Base-by-base conservation (phyloP, 345 rosid species). In the Salix suchowensis region DNA sequence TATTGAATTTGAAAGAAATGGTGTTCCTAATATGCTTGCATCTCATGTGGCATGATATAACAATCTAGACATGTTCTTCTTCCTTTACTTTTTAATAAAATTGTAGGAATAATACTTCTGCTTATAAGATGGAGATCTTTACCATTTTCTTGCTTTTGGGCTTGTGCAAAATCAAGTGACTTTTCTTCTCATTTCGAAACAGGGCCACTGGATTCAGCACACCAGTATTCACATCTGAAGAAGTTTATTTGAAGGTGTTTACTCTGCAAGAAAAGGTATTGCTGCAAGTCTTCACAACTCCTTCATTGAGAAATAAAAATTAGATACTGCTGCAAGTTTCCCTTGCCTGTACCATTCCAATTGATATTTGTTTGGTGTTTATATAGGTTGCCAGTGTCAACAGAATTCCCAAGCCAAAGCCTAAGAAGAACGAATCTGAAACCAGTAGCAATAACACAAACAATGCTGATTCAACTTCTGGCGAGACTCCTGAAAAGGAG, bases 331-430 rank as follows among this genome's bases (percentile, higher is more conserved):
- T 21, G 50, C 54, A 21, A 65, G 32, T 13, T 40, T 19, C 42
- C 14, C 66, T 24, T 48, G 34, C 50, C 58, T 16, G 50, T 39
- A 6, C 78, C 40, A 19, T 68, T 36, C 26, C 11, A 78, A 15
- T 26, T 70, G 48, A 32, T 46, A 5, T 30, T 44, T 70, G 21
- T 36, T 75, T 32, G 64, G 32, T 26, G 40, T 21, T 71, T 65
- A 46, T 72, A n/a, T 65, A 96, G 99, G 94, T 90, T 14, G 76
- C 87, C 2, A 86, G 86, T 36, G 83, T 90, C 18, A 85, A 86
- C 74, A 89, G 74, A 82, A 96, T 96, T 44, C 95, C 99, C 13
- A 93, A 92, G 88, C 99, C 98, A 52, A 96, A 91, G 85, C 97
- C 97, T 18, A 93, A 82, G n/a, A 89, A 88, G 84, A 89, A 79